These are phyloP conservation scores for Madurella fahalii DNA, from an alignment of 2,329 filamentous ascomycete genomes.

Conservation along the genomic window DNA sequence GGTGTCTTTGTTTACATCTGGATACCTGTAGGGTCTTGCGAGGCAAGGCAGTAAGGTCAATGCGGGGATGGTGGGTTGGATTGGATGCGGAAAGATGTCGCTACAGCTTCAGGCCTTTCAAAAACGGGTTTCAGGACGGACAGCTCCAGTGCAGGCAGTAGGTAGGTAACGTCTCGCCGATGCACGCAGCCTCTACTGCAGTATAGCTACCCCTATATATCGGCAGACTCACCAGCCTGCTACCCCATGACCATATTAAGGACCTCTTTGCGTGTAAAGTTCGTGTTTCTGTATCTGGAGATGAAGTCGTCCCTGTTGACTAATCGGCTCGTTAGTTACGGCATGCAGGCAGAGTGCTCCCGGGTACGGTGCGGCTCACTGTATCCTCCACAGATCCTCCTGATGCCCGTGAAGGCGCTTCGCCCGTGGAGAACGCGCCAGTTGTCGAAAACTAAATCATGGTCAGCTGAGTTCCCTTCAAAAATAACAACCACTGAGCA, in stretches of 20 bases:
- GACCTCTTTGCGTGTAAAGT: constrained; percentile 49
- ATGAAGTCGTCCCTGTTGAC: constrained; percentile 78
- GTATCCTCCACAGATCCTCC: constrained; percentile 88
- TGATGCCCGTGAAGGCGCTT: constrained; percentile 73
- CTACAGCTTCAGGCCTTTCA: no score
- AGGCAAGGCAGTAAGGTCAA: no score
- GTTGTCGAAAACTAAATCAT: constrained; percentile 79
- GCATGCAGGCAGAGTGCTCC: not conserved
- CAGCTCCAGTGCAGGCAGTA: no score
- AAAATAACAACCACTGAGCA: constrained; percentile 1
- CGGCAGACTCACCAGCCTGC: not conserved
- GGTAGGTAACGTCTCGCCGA: not conserved
- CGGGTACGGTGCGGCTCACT: constrained; percentile 51
- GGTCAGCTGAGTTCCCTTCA: constrained; percentile 10
- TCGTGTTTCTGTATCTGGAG: constrained; percentile 70
- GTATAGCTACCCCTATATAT: no score
- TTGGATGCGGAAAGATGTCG: no score
- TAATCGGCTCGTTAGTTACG: constrained; percentile 30
- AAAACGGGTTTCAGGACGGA: no score
- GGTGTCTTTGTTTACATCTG: no score
- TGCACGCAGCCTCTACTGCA: no score
- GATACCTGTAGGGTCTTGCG: no score
- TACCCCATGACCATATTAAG: constrained; percentile 33
- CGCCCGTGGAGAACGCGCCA: constrained; percentile 91
- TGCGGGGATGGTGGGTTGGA: no score